phyloP scores from a whole-genome alignment of 2,329 filamentous ascomycete genomes.

The Neoarthrinium moseri region DNA sequence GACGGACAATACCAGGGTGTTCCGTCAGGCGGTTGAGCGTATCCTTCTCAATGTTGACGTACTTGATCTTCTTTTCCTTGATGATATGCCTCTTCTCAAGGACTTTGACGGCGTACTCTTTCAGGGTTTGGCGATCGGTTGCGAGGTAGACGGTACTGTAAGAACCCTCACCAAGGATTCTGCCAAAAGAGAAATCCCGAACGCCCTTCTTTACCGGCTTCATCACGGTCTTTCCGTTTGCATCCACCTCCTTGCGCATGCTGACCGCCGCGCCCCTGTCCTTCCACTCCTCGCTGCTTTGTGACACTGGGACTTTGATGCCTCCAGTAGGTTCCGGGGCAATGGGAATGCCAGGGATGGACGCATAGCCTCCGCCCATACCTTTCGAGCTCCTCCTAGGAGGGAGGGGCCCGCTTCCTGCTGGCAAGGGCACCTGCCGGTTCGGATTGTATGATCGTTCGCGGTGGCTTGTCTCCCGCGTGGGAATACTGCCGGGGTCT shows the following conservation, averaged over 20 bases:
- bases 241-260: conserved; percentile 79
- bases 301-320: conserved; percentile 41
- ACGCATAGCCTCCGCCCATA: conserved; percentile 56
- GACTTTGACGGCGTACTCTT: conserved; percentile 97
- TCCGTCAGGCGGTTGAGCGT: conserved; percentile 94
- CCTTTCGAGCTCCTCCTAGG: conserved; percentile 76
- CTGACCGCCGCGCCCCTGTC: conserved; percentile 89
- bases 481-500: conserved; percentile 46
- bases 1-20: conserved; percentile 90
- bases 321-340: conserved; percentile 28
- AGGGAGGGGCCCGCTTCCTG: conserved; percentile 63
- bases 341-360: conserved; percentile 42
- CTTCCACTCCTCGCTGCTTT: conserved; percentile 89
- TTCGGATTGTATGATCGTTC: conserved; percentile 66
- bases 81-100: conserved; percentile 98
- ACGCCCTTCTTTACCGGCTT: conserved; percentile 94
- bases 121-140: conserved; percentile 88
- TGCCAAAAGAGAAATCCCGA: conserved; percentile 91
- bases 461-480: conserved; percentile 67
- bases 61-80: conserved; percentile 99
- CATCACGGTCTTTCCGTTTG: conserved; percentile 76
- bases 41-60: conserved; percentile 99
- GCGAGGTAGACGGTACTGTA: conserved; percentile 95
- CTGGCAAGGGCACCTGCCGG: conserved; percentile 48
- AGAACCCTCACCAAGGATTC: conserved; percentile 89